Base-by-base conservation (phyloP, 108 stramenopile genomes). In the Ochromonas danica region DNA sequence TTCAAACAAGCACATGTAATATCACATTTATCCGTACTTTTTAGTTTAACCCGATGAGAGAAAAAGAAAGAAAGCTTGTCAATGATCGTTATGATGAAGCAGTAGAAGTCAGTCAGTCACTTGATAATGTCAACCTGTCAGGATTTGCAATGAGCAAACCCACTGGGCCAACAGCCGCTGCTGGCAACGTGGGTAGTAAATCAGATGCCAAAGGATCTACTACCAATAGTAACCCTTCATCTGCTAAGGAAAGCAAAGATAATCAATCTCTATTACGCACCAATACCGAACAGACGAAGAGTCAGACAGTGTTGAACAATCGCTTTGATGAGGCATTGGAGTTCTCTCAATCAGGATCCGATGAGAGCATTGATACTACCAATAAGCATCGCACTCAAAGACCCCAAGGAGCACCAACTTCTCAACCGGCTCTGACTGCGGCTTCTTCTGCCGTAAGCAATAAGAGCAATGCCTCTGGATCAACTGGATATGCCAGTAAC, bases 71-170 rank as follows among this genome's bases (percentile, higher is more conserved):
- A n/a, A 3, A 43, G 2, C 3, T 80, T 10, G 67, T 38, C 62
- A 80, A 80, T 70, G 51, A 80, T 39, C 63, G 17, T 61, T 80
- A 70, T 70, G 79, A 80, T 36, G 79, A 79, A 65, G 78, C 65
- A 0, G 61, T 82, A 1, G 78, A 82, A 31, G 62, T 70, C 1
- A 75, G 72, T 36, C 72, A 75, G 31, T 57, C 45, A 10, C 6
- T 75, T 3, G 72, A 75, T 36, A 22, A 67, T 31, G 63, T 33
- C 10, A 67, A 67, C 31, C 6, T 51, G 14, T n/a, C n/a, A n/a
- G n/a, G n/a, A n/a, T n/a, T n/a, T n/a, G n/a, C n/a, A n/a, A n/a
- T n/a, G n/a, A 22, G 17, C 10, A 57, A 22, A 57, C 51, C 51
- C 22, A 10, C 51, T 22, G 39, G 36, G 10, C 78, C 61, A 40